These are phyloP conservation scores for Fonsecaea pedrosoi DNA, from an alignment of 2,329 filamentous ascomycete genomes.

Conservation along the genomic window DNA sequence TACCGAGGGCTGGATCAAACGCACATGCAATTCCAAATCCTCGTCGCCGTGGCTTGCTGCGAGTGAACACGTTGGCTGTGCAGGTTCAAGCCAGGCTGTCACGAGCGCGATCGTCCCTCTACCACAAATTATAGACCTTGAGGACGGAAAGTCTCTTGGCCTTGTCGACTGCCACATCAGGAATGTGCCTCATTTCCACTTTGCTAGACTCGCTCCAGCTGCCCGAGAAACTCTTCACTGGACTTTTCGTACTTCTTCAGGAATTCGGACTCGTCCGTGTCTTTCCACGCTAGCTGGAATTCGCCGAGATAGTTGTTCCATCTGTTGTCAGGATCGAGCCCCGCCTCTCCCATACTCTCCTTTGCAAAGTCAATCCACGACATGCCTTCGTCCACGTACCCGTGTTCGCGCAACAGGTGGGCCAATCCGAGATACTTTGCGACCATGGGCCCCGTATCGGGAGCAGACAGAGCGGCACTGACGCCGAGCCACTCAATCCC, in stretches of 20 bases:
- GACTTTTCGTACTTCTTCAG: constrained; percentile 6
- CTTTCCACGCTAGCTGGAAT: constrained; percentile 23
- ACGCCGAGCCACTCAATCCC: constrained; percentile 33
- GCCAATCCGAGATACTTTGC: constrained; percentile 22
- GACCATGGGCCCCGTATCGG: constrained; percentile 19
- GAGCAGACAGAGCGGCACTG: constrained; percentile 25
- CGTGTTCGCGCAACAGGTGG: constrained; percentile 27
- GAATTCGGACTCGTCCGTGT: neutral
- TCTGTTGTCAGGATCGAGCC: constrained; percentile 17
- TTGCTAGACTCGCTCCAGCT: neutral
- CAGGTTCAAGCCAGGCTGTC: too few relatives aligned
- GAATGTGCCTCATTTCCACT: too few relatives aligned
- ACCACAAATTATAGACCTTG: neutral
- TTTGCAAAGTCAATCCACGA: constrained; percentile 23
- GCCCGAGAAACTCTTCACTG: neutral
- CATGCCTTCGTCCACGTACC: constrained; percentile 15
- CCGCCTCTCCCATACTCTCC: constrained; percentile 16
- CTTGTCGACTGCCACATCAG: neutral
- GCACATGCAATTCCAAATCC: too few relatives aligned
- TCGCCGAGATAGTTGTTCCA: constrained; percentile 23
- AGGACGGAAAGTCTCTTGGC: neutral
- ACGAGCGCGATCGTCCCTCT: too few relatives aligned
- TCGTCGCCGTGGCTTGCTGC: too few relatives aligned
- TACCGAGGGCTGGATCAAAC: too few relatives aligned
- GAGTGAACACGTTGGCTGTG: too few relatives aligned